Evolutionary conservation across 2,329 filamentous ascomycete genomes (phyloP).

Genomic region (Mollisiaceae sp.): DNA sequence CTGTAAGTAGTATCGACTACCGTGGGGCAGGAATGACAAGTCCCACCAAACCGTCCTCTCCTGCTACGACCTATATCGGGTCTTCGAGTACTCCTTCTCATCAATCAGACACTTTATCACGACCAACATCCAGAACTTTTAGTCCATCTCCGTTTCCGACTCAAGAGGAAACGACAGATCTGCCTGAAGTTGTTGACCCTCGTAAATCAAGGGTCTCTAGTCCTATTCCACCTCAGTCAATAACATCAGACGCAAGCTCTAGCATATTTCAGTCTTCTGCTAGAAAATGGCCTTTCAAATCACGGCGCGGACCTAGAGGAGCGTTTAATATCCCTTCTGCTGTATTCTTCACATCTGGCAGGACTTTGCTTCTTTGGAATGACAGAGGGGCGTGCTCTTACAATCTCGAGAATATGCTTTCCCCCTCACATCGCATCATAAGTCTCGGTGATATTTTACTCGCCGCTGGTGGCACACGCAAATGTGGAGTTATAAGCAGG

Average conservation of each 20-base stretch:
- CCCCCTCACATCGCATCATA: constrained; percentile 7
- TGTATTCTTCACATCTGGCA: constrained; percentile 21
- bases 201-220: constrained; percentile 2
- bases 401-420: constrained; percentile 17
- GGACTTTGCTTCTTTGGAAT: constrained; percentile 22
- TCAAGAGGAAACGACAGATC: constrained; percentile 12
- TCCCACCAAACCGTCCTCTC: constrained; percentile 11
- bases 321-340: constrained; percentile 15
- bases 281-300: constrained; percentile 14
- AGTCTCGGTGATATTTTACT: constrained; percentile 15
- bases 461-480: constrained; percentile 16
- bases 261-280: constrained; percentile 9
- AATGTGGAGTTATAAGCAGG: constrained; percentile 13
- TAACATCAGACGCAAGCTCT: constrained; percentile 16
- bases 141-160: constrained; percentile 15
- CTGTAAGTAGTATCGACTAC: constrained; percentile 13
- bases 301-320: constrained; percentile 9
- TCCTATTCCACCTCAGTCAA: constrained; percentile 3
- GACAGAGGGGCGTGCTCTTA: constrained; percentile 20
- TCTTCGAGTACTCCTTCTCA: constrained; percentile 10
- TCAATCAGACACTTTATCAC: constrained; percentile 9
- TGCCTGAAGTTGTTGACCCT: constrained; percentile 21
- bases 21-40: constrained; percentile 4
- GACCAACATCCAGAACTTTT: constrained; percentile 10
- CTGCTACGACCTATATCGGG: constrained; percentile 12